phyloP scores from a whole-genome alignment of 495 filamentous ascomycete species.

The Talaromyces adpressus region DNA sequence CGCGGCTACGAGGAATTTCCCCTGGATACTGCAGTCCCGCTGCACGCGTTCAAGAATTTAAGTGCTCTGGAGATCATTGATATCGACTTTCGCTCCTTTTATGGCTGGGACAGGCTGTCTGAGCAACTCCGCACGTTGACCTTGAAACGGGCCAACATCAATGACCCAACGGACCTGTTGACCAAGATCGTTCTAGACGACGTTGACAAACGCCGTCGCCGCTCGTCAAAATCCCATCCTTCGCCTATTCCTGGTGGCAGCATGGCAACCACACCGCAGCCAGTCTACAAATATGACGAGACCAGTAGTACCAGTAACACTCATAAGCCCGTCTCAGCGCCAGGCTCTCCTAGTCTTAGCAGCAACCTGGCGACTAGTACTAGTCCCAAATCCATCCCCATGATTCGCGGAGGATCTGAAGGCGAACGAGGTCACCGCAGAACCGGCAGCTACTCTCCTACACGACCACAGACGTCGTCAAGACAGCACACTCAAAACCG shows the following conservation, averaged over 20 bases:
- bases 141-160: conserved; percentile 79
- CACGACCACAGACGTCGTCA: conserved; percentile 58
- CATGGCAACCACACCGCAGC: conserved; percentile 32
- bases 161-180: conserved; percentile 84
- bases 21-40: conserved; percentile 93
- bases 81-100: conserved; percentile 93
- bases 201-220: conserved; percentile 80
- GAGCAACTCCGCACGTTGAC: conserved; percentile 86
- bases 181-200: conserved; percentile 93
- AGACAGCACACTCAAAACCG: conserved; percentile 56
- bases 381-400: conserved; percentile 37
- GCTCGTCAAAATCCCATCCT: conserved; percentile 75
- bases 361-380: conserved; percentile 36
- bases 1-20: conserved; percentile 95
- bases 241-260: conserved; percentile 64
- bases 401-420: conserved; percentile 46
- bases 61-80: conserved; percentile 89
- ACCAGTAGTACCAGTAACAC: conserved; percentile 14
- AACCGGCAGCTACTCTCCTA: conserved; percentile 68
- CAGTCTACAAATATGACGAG: conserved; percentile 51
- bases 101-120: conserved; percentile 88
- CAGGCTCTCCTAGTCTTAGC: conserved; percentile 56
- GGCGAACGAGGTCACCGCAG: conserved; percentile 45
- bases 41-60: conserved; percentile 93
- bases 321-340: conserved; percentile 47